phyloP scores from a whole-genome alignment of 2,329 filamentous ascomycete genomes.

The Trichoderma atroviride region DNA sequence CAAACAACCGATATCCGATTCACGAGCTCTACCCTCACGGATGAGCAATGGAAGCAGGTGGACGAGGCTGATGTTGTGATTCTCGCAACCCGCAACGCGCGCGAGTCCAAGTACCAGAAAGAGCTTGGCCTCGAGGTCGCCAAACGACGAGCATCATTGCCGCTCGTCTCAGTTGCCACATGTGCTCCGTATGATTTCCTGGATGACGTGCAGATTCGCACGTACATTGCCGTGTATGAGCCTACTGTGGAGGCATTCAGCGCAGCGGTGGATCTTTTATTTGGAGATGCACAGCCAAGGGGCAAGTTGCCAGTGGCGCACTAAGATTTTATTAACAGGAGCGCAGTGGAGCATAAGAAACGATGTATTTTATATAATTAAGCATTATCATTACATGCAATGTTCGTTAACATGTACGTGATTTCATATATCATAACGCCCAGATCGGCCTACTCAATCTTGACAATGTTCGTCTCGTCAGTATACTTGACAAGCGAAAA shows the following conservation, averaged over 20 bases:
- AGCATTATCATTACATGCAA: neutral
- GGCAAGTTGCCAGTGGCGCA: conserved; percentile 30
- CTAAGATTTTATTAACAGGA: neutral
- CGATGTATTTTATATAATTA: neutral
- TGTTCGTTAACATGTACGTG: neutral
- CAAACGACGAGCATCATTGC: conserved; percentile 23
- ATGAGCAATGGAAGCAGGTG: conserved; percentile 31
- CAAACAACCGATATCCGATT: conserved; percentile 31
- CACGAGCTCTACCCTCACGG: conserved; percentile 28
- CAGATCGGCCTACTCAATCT: conserved; percentile 7
- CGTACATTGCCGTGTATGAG: conserved; percentile 34
- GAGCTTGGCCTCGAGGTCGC: conserved; percentile 31
- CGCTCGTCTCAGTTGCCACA: conserved; percentile 32
- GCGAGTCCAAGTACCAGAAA: conserved; percentile 33
- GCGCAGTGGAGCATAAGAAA: neutral
- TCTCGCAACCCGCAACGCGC: conserved; percentile 34
- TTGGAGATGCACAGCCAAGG: conserved; percentile 27
- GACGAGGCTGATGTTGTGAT: conserved; percentile 33
- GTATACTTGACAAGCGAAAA: conserved; percentile 27
- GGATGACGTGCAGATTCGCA: conserved; percentile 30
- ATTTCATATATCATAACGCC: neutral
- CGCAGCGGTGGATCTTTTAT: conserved; percentile 31
- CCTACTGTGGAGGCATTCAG: conserved; percentile 34
- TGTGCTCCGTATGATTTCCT: conserved; percentile 36
- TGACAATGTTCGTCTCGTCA: conserved; percentile 23